Base-by-base conservation (phyloP, 2,329 filamentous ascomycete species). In the Chaetomiaceae sp. region DNA sequence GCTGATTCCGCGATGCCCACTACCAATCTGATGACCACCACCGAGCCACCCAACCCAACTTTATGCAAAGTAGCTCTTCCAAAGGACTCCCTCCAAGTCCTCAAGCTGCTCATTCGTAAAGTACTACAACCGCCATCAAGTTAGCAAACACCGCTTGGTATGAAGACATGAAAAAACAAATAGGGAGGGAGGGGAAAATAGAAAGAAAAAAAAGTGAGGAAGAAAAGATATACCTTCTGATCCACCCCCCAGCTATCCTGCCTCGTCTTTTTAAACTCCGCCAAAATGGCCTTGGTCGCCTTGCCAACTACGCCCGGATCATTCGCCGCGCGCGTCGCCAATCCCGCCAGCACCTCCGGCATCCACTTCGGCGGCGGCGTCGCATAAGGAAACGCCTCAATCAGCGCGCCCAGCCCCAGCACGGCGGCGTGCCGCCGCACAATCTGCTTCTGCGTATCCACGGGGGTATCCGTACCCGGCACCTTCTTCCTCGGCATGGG, bases 21-120 rank as follows among this genome's bases (percentile, higher is more conserved):
- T n/a, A n/a, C n/a, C n/a, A n/a, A n/a, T n/a, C n/a, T n/a, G n/a
- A n/a, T n/a, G 25, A 5, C 25, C 25, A 27, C 25, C 25, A 9
- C 25, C 25, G 5, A 27, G 5, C 25, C 25, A 27, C 9, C 25
- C 25, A 27, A 5, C 25, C 5, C 9, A 27, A 16, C 9, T 6
- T 69, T 75, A 96, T 36, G 91, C 95, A 75, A 99, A 99, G 69
- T 99, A 99, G 70, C 92, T 97, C 85, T 99, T 99, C 94, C 94
- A 99, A 48, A 99, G 75, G 43, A 99, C 95, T 48, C 94, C 94
- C 65, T 96, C 91, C 54, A 99, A 71, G 66, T 97, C 92, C 69
- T 97, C 94, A 10, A 99, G 76, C 66, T 99, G 92, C 63, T 97
- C 94, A 27, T 86, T 75, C 23, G 90, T 90, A 67, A 99, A 99